phyloP scores from a whole-genome alignment of 805 yeast species.

The Clavispora carvajalis region DNA sequence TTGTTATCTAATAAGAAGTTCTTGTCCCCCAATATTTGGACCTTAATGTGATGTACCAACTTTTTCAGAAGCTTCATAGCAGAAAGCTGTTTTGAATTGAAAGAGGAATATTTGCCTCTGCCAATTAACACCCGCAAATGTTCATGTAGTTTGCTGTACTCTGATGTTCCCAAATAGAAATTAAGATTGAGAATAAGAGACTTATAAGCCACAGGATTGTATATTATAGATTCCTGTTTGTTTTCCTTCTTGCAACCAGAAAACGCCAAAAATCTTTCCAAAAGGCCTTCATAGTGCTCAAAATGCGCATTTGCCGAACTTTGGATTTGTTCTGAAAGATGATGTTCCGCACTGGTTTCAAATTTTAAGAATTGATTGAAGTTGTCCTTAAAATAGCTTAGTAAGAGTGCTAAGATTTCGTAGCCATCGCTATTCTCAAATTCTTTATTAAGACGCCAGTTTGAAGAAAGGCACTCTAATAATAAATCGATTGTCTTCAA shows the following conservation, averaged over 20 bases:
- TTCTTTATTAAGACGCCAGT: slow-evolving; percentile 50
- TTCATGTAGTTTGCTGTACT: slow-evolving; percentile 47
- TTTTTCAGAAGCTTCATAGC: slow-evolving; percentile 46
- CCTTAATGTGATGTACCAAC: slow-evolving; percentile 47
- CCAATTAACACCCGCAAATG: slow-evolving; percentile 55
- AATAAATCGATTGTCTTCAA: slow-evolving; percentile 34
- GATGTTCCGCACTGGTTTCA: too few relatives aligned
- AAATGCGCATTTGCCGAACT: not conserved
- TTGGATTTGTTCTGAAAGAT: too few relatives aligned
- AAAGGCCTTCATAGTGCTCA: not conserved
- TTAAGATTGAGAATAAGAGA: slow-evolving; percentile 50
- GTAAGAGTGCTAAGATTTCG: slow-evolving; percentile 48
- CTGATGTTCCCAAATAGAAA: slow-evolving; percentile 53
- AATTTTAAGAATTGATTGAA: slow-evolving; percentile 14
- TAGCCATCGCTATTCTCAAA: slow-evolving; percentile 60
- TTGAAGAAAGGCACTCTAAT: slow-evolving; percentile 38
- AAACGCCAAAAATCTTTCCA: slow-evolving; percentile 1
- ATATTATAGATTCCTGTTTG: slow-evolving; percentile 46
- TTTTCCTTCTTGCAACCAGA: not conserved
- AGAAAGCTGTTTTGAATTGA: slow-evolving; percentile 49
- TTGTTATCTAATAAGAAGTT: slow-evolving; percentile 6
- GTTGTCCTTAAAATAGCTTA: slow-evolving; percentile 40
- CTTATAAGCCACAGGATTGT: slow-evolving; percentile 53
- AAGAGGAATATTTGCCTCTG: slow-evolving; percentile 45
- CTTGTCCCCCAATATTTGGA: slow-evolving; percentile 10